Conservation (phyloP, 2,329 filamentous ascomycete genomes). For the Penicillium rolfsii region DNA sequence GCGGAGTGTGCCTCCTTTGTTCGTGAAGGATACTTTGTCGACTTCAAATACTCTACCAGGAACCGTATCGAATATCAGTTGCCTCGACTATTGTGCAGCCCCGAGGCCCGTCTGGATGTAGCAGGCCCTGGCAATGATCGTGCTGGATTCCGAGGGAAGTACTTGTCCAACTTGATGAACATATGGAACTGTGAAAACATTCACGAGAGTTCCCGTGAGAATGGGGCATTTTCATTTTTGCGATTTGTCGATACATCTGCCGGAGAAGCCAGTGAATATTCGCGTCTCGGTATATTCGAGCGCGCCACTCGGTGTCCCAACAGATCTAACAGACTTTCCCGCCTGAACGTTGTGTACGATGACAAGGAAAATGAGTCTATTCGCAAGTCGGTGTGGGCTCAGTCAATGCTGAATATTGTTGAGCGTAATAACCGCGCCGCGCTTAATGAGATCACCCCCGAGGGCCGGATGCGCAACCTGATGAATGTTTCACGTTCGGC, state of each 20-base stretch:
- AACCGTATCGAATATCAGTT: slow-evolving; percentile 83
- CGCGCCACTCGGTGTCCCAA: slow-evolving; percentile 66
- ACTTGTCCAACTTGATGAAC: slow-evolving; percentile 80
- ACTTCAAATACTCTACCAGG: slow-evolving; percentile 83
- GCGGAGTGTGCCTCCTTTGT: slow-evolving; percentile 95
- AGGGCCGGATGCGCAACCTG: slow-evolving; percentile 73
- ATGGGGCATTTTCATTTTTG: slow-evolving; percentile 82
- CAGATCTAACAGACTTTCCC: slow-evolving; percentile 62
- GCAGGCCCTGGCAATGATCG: slow-evolving; percentile 71
- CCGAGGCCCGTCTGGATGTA: slow-evolving; percentile 74
- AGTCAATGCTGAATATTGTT: slow-evolving; percentile 80
- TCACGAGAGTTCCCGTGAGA: slow-evolving; percentile 61
- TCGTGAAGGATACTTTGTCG: slow-evolving; percentile 78
- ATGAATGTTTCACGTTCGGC: slow-evolving; percentile 74
- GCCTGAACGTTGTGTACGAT: slow-evolving; percentile 70
- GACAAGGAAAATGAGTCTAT: slow-evolving; percentile 62
- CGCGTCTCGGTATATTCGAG: slow-evolving; percentile 71
- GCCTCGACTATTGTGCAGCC: slow-evolving; percentile 79
- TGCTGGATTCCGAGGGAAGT: slow-evolving; percentile 80
- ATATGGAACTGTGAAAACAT: slow-evolving; percentile 85
- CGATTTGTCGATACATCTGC: slow-evolving; percentile 80
- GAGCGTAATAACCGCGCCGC: slow-evolving; percentile 68
- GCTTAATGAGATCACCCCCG: slow-evolving; percentile 68
- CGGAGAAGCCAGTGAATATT: slow-evolving; percentile 70
- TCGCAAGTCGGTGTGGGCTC: slow-evolving; percentile 67